Conservation (phyloP, 192 early-diverging fungal genomes). For the Chytriomyces hyalinus region DNA sequence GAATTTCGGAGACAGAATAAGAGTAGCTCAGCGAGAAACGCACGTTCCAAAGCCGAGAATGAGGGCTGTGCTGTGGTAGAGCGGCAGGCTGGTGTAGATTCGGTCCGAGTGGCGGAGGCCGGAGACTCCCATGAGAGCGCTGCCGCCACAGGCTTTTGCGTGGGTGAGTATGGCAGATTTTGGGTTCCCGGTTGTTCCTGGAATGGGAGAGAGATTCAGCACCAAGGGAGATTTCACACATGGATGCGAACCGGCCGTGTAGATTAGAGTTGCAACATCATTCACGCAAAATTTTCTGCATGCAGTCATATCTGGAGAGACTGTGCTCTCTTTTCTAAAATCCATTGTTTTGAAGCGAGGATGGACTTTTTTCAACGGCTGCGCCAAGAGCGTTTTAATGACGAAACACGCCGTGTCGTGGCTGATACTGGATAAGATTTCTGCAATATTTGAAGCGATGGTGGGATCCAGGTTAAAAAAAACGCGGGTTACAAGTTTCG, state of each 20-base stretch:
- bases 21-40: slow-evolving; percentile 43
- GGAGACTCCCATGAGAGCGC: slow-evolving; percentile 39
- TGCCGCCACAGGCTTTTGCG: slow-evolving; percentile 35
- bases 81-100: slow-evolving; percentile 63
- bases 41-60: slow-evolving; percentile 34
- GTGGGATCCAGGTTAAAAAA: slow-evolving; percentile 1
- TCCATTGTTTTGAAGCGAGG: neutral
- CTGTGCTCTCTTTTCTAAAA: neutral
- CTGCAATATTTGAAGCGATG: too few relatives aligned
- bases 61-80: slow-evolving; percentile 68
- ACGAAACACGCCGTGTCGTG: neutral
- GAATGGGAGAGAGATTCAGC: neutral
- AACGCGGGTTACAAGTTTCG: neutral
- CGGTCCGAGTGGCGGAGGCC: slow-evolving; percentile 42
- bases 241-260: slow-evolving; percentile 56
- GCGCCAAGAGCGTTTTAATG: neutral
- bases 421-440: too few relatives aligned
- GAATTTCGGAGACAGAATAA: slow-evolving; percentile 67
- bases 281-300: neutral
- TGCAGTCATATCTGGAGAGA: neutral
- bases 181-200: slow-evolving; percentile 60
- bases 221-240: neutral
- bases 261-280: slow-evolving; percentile 49
- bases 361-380: neutral
- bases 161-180: slow-evolving; percentile 63